phyloP scores from a whole-genome alignment of 2,329 filamentous ascomycete genomes.

The Trichophyton simii region DNA sequence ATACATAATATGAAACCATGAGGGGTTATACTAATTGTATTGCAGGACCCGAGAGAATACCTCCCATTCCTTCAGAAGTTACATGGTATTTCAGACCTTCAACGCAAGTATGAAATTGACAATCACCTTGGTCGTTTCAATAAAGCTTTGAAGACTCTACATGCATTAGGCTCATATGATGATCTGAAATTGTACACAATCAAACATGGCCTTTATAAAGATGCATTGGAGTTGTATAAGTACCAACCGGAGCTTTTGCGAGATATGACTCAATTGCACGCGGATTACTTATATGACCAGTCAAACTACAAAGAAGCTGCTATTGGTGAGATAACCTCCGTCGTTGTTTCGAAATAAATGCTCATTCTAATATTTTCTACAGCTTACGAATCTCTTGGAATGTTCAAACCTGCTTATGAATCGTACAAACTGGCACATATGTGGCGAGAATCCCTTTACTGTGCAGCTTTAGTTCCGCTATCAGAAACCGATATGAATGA shows the following conservation, averaged over 20 bases:
- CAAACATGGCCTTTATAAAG: conserved; percentile 66
- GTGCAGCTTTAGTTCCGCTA: conserved; percentile 57
- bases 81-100: conserved; percentile 57
- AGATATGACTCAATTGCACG: conserved; percentile 65
- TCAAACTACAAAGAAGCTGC: conserved; percentile 79
- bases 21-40: not conserved
- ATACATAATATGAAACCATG: not conserved
- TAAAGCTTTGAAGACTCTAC: conserved; percentile 69
- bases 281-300: conserved; percentile 58
- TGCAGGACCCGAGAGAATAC: conserved; percentile 74
- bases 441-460: conserved; percentile 84
- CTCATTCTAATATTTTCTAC: not conserved
- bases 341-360: not conserved
- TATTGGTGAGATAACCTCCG: conserved; percentile 35
- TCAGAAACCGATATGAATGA: conserved; percentile 47
- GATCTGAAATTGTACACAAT: conserved; percentile 66
- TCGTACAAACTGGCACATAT: conserved; percentile 74
- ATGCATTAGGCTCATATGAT: conserved; percentile 59
- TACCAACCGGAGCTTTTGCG: conserved; percentile 59
- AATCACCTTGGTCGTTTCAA: conserved; percentile 64
- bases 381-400: conserved; percentile 72
- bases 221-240: conserved; percentile 68
- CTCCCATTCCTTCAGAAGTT: conserved; percentile 85
- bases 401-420: conserved; percentile 61
- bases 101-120: conserved; percentile 74